phyloP scores from a whole-genome alignment of 495 filamentous ascomycete genomes.

The Cercophora scortea region DNA sequence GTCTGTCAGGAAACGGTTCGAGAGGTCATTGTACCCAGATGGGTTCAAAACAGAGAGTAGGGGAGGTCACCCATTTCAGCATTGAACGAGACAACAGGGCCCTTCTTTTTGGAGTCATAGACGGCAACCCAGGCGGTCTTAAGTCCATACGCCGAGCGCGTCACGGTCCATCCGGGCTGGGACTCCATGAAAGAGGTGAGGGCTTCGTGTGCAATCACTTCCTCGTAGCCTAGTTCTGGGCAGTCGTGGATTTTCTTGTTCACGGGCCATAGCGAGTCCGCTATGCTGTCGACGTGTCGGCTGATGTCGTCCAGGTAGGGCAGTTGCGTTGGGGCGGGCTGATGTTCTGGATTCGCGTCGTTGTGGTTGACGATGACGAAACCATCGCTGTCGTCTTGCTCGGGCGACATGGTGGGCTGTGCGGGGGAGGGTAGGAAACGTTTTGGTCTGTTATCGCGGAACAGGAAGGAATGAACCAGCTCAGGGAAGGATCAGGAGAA shows the following conservation, averaged over 20 bases:
- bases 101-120: conserved; percentile 37
- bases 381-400: neutral
- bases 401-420: neutral
- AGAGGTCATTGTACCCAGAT: no score
- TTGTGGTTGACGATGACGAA: neutral
- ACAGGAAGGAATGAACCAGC: no score
- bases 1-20: no score
- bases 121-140: conserved; percentile 51
- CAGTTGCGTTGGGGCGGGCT: neutral
- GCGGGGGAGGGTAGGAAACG: no score
- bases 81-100: conserved; percentile 48
- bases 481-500: no score
- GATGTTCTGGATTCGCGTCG: neutral
- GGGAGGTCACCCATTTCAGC: conserved; percentile 42
- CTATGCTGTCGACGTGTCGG: conserved; percentile 26
- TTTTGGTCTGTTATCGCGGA: no score
- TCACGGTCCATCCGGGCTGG: conserved; percentile 47
- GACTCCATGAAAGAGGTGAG: conserved; percentile 47
- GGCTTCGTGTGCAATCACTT: conserved; percentile 49
- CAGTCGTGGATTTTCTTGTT: conserved; percentile 52
- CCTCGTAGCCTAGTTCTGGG: conserved; percentile 51
- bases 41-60: no score
- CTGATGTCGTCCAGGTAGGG: conserved; percentile 20
- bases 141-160: conserved; percentile 44
- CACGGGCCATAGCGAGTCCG: conserved; percentile 30